Base-by-base conservation (phyloP, 345 rosid species). In the Aethionema arabicum region DNA sequence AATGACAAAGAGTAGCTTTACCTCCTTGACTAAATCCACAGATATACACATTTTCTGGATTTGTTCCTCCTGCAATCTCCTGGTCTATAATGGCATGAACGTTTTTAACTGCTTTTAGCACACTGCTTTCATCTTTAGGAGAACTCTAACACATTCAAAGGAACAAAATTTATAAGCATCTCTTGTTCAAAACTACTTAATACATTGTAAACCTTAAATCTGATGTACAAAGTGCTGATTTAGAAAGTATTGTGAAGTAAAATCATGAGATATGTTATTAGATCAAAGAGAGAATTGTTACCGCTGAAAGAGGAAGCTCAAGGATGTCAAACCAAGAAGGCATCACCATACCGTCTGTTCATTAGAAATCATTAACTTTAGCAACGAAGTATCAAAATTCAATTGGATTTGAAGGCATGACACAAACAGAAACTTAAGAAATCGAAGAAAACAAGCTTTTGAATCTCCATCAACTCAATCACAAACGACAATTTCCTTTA, bases 21-120 rank as follows among this genome's bases (percentile, higher is more conserved):
- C 95, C 97, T 83, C 90, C 97, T 86, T 90, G 95, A 78, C 97
- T 86, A 69, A 90, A 80, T 56, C 97, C 91, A 68, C 95, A 86
- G 5, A 90, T 80, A 68, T 77, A 85, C 41, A 85, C 77, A 56
- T 86, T 85, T 11, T 69, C 78, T 33, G 88, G 88, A 76, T 72
- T 78, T 5, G 64, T 69, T 38, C 95, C 95, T 47, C 81, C 76
- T 55, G 77, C 77, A 57, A 86, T 78, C 75, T 80, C 91, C 63
- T 75, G 76, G 72, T 90, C 85, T 50, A 90, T 86, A 80, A 83
- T 77, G 14, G 81, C 74, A 53, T 90, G 91, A 54, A 90, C 82
- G 55, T 84, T 73, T 71, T 65, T 73, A 68, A 86, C 90, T 55
- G 95, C 97, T 76, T 79, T 78, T 43, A 83, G 87, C 73, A 85